These are phyloP conservation scores for Wickerhamiella kazuoi DNA, from an alignment of 805 yeast genomes.

Conservation along the genomic window DNA sequence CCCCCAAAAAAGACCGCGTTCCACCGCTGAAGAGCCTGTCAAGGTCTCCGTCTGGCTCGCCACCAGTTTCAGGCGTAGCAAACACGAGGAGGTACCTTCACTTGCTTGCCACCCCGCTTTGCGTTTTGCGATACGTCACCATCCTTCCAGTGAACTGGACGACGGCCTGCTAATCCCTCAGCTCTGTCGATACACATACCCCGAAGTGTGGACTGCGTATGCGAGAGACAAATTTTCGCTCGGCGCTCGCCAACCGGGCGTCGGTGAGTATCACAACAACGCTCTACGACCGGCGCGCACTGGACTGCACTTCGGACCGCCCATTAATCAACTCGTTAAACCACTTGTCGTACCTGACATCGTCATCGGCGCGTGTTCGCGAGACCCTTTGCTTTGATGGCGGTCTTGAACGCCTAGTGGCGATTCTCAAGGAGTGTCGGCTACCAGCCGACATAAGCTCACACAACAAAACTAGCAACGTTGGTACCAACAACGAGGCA, in stretches of 20 bases:
- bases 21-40: too few species aligned
- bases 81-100: too few species aligned
- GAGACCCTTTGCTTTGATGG: slow-evolving; percentile 84
- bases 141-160: too few species aligned
- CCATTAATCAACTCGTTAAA: slow-evolving; percentile 85
- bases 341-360: slow-evolving; percentile 71
- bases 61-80: too few species aligned
- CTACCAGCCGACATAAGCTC: slow-evolving; percentile 20
- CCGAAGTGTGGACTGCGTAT: too few species aligned
- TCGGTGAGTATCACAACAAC: slow-evolving; percentile 83
- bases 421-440: slow-evolving; percentile 62
- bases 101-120: too few species aligned
- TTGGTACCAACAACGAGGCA: background rate
- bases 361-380: slow-evolving; percentile 73
- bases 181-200: too few species aligned
- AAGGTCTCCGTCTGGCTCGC: too few species aligned
- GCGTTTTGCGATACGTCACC: too few species aligned
- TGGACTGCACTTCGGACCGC: slow-evolving; percentile 75
- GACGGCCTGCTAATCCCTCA: too few species aligned
- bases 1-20: too few species aligned
- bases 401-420: slow-evolving; percentile 74
- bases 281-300: slow-evolving; percentile 78
- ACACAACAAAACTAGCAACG: slow-evolving; percentile 9
- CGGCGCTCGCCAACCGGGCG: slow-evolving; percentile 65
- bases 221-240: slow-evolving; percentile 82